Base-by-base conservation (phyloP, 805 yeast species). In the Kuraishia floccosa region DNA sequence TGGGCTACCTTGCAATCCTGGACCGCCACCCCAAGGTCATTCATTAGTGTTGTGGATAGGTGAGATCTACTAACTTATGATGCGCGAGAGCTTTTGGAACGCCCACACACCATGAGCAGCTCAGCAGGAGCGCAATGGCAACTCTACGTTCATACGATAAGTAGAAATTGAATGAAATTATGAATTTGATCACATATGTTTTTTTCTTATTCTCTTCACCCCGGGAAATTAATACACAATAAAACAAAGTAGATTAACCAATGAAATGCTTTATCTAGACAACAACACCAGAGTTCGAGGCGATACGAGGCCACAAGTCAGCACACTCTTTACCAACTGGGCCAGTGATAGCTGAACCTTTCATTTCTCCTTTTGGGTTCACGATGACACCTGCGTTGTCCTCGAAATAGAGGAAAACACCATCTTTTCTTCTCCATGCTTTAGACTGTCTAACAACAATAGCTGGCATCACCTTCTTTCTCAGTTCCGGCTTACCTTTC, bases 281-380 rank as follows among this genome's bases (percentile, higher is more conserved):
- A 68, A 91, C 99, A 66, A 91, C 98, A 85, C 98, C 98, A 57
- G 98, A 91, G 89, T 85, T 85, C 54, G 96, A 86, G 62, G 99
- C 97, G 75, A 91, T 91, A 77, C 98, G 85, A 68, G 99, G 99
- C 99, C 99, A 91, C 68, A 91, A 82, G 65, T 91, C 99, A 65
- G 99, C 98, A 78, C 98, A 93, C 77, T 91, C 99, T 76, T 91
- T 91, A 68, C 96, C 97, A 63, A 91, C 99, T 60, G 99, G 99
- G 69, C 99, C 99, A 61, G 99, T 93, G 67, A 91, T 91, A 60
- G 98, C 99, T 52, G 98, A 93, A 72, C 99, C 99, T 79, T 91
- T 91, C 98, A 93, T 91, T 73, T 91, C 99, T 77, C 99, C 99
- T 91, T 91, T 91, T 64, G 99, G 98, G 76, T 91, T 91, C 66